Conservation (phyloP, 2,329 filamentous ascomycete genomes). For the Hymenoscyphus scutula region DNA sequence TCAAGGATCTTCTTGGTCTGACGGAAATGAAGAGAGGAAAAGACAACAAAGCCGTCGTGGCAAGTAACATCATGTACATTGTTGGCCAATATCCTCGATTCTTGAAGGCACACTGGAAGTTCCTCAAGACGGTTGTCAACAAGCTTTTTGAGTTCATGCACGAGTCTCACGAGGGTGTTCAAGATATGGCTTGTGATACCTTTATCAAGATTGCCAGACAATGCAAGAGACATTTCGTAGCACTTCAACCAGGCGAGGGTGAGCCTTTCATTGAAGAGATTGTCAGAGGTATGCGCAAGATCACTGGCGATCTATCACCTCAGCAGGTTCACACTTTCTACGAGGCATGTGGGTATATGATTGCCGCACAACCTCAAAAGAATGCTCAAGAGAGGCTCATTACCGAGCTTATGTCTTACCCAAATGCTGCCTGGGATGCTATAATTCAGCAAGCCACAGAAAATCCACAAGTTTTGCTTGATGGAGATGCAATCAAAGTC, state of each 20-base stretch:
- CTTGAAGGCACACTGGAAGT: conserved; percentile 99
- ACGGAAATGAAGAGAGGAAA: conserved; percentile 99
- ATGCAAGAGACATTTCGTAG: conserved; percentile 95
- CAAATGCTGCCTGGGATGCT: conserved; percentile 91
- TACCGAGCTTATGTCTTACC: conserved; percentile 86
- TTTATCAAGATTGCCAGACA: conserved; percentile 99
- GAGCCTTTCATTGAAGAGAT: conserved; percentile 99
- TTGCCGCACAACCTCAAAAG: conserved; percentile 94
- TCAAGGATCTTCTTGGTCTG: conserved; percentile 93
- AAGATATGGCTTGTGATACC: conserved; percentile 99
- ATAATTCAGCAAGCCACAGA: conserved; percentile 87
- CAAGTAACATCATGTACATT: conserved; percentile 99
- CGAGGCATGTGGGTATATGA: conserved; percentile 99
- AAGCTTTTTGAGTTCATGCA: conserved; percentile 99
- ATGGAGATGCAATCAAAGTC: conserved; percentile 94
- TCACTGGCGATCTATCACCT: conserved; percentile 89
- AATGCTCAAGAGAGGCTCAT: conserved; percentile 89
- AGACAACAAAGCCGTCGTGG: conserved; percentile 98
- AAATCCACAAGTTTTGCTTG: conserved; percentile 83
- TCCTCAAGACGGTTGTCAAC: conserved; percentile 98
- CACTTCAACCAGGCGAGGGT: conserved; percentile 86
- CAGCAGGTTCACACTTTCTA: conserved; percentile 99
- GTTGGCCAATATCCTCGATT: conserved; percentile 98
- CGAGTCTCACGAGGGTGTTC: conserved; percentile 97
- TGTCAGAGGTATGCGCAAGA: conserved; percentile 90